Evolutionary conservation across 2,329 filamentous ascomycete species (phyloP).

Genomic region (Westerdykella ornata): DNA sequence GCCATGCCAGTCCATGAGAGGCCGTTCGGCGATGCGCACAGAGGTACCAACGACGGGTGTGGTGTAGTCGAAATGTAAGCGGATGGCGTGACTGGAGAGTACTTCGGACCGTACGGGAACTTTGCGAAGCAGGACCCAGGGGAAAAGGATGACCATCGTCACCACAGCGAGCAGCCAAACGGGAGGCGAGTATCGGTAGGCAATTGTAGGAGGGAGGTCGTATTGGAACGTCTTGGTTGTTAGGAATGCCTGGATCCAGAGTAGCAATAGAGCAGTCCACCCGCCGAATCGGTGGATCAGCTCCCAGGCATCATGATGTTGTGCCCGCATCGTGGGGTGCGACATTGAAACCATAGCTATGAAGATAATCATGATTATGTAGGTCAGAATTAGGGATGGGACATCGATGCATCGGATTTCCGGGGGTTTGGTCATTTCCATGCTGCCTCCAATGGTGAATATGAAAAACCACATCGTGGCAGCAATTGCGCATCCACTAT

Average conservation of each 20-base stretch:
- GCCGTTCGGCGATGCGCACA: slow-evolving; percentile 27
- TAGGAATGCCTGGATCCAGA: slow-evolving; percentile 30
- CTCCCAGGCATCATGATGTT: slow-evolving; percentile 34
- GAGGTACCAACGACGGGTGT: slow-evolving; percentile 28
- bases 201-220: slow-evolving; percentile 12
- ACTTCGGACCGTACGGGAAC: slow-evolving; percentile 60
- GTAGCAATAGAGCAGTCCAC: slow-evolving; percentile 32
- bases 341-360: slow-evolving; percentile 26
- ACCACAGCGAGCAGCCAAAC: slow-evolving; percentile 66
- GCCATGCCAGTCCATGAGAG: slow-evolving; percentile 35
- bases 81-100: slow-evolving; percentile 66
- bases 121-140: slow-evolving; percentile 67
- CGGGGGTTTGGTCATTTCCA: slow-evolving; percentile 24
- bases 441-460: slow-evolving; percentile 36
- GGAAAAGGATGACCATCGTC: slow-evolving; percentile 62
- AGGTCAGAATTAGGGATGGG: slow-evolving; percentile 25
- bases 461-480: slow-evolving; percentile 41
- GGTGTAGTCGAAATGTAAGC: slow-evolving; percentile 50
- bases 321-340: slow-evolving; percentile 25
- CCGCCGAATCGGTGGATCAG: slow-evolving; percentile 34
- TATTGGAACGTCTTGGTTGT: slow-evolving; percentile 20
- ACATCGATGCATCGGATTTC: slow-evolving; percentile 13
- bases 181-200: slow-evolving; percentile 21
- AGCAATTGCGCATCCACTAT: slow-evolving; percentile 32
- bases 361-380: slow-evolving; percentile 25